Conservation (phyloP, 1,284 basidiomycete species). For the Apiotrichum sp. region DNA sequence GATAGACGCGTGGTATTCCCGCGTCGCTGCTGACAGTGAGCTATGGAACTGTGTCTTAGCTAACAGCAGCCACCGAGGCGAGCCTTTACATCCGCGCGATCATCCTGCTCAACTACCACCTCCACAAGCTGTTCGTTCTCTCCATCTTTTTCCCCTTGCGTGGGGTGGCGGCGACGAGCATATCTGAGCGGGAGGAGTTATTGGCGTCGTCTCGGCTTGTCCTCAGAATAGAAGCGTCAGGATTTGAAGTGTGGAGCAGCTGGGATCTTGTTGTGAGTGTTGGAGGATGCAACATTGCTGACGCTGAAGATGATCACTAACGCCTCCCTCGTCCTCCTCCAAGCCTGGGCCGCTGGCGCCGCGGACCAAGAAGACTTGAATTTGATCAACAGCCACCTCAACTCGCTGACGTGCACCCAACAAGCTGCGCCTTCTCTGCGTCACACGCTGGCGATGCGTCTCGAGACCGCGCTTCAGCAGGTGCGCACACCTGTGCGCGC, state of each 20-base stretch:
- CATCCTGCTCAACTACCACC: slow-evolving; percentile 22
- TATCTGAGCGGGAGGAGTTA: slow-evolving; percentile 12
- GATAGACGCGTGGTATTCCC: slow-evolving; percentile 19
- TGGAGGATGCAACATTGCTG: not conserved
- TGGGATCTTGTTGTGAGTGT: slow-evolving; percentile 20
- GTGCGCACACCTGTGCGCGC: slow-evolving; percentile 14
- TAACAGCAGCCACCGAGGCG: slow-evolving; percentile 3
- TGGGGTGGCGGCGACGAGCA: slow-evolving; percentile 9
- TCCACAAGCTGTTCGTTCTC: slow-evolving; percentile 23
- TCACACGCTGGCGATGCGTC: slow-evolving; percentile 14
- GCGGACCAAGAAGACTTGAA: slow-evolving; percentile 16
- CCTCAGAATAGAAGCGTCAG: slow-evolving; percentile 16
- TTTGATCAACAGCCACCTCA: slow-evolving; percentile 21
- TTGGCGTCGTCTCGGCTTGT: slow-evolving; percentile 18
- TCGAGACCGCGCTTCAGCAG: slow-evolving; percentile 18
- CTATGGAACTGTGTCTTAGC: not conserved
- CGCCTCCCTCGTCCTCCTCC: slow-evolving; percentile 16
- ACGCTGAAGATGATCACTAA: slow-evolving; percentile 16
- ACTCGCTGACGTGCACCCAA: slow-evolving; percentile 16
- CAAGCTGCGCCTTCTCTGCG: slow-evolving; percentile 18
- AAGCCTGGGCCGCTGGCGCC: slow-evolving; percentile 15
- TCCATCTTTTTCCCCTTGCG: slow-evolving; percentile 19
- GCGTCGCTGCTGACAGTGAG: slow-evolving; percentile 10
- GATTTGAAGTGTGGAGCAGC: slow-evolving; percentile 23
- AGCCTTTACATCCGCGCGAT: slow-evolving; percentile 15